Conservation (phyloP, 148 eudicot species). For the Selenicereus undatus region DNA sequence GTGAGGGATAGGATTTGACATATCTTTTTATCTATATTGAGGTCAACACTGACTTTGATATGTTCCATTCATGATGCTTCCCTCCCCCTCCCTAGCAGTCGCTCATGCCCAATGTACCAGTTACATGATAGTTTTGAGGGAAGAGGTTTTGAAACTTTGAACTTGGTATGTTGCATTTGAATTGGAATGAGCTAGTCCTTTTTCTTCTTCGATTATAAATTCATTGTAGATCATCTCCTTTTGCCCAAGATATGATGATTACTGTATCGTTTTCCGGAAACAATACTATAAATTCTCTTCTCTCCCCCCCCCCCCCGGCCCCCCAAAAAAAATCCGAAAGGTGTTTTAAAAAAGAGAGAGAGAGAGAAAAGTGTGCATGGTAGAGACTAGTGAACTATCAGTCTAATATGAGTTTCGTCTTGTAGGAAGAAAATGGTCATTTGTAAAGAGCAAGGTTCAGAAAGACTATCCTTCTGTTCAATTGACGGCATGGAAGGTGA, state of each 20-base stretch:
- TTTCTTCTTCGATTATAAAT: background rate
- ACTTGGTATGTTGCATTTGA: background rate
- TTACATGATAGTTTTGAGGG: background rate
- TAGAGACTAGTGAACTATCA: background rate
- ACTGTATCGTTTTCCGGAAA: background rate
- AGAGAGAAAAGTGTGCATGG: background rate
- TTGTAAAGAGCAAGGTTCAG: conserved; percentile 45
- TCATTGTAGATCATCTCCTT: background rate
- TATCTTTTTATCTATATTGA: background rate
- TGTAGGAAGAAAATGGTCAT: conserved; percentile 50
- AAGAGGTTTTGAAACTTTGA: background rate
- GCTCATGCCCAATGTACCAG: background rate
- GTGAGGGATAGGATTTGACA: background rate
- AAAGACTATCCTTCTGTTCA: conserved; percentile 60
- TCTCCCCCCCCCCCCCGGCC: background rate
- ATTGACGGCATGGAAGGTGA: conserved; percentile 61
- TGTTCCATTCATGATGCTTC: background rate
- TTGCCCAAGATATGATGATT: background rate
- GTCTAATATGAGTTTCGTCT: background rate
- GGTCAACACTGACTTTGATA: background rate
- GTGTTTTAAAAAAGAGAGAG: background rate
- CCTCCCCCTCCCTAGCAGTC: background rate
- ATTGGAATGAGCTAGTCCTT: background rate
- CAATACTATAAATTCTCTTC: background rate
- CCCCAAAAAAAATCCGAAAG: background rate